Percentiles rank a stretch among this genome's conserved stretches.
Conservation (phyloP, 176 grass and related monocot species). For the Aegilops umbellulata region DNA sequence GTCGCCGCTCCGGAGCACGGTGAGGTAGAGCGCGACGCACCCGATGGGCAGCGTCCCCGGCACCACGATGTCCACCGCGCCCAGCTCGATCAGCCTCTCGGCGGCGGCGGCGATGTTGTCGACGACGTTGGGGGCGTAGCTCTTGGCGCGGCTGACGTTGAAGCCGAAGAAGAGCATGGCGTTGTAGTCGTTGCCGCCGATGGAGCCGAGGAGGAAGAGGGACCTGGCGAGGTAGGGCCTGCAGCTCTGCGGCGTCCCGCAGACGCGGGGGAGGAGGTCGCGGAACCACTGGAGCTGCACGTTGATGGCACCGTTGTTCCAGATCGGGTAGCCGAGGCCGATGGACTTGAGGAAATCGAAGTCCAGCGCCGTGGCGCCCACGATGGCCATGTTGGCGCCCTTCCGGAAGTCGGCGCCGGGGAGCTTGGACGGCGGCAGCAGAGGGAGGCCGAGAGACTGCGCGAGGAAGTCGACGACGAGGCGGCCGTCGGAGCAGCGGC, state of each 20-base stretch:
- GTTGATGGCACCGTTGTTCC: slow-evolving; percentile 52
- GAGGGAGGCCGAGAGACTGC: slow-evolving; percentile 32
- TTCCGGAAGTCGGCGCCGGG: slow-evolving; percentile 10
- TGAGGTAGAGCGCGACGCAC: slow-evolving; percentile 45
- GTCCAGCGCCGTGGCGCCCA: slow-evolving; percentile 40
- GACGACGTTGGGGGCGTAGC: slow-evolving; percentile 31
- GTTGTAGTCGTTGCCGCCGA: slow-evolving; percentile 62
- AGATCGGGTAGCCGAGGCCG: slow-evolving; percentile 39
- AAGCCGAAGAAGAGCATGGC: slow-evolving; percentile 47
- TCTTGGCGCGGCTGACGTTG: slow-evolving; percentile 8
- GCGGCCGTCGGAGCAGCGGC: slow-evolving; percentile 49
- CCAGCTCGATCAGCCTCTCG: slow-evolving; percentile 49
- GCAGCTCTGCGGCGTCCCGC: slow-evolving; percentile 22
- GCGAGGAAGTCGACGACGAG: slow-evolving; percentile 49
- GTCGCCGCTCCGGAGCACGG: not conserved
- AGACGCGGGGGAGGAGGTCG: slow-evolving; percentile 36
- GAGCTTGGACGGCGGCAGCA: slow-evolving; percentile 42
- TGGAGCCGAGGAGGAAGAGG: slow-evolving; percentile 44
- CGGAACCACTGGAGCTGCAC: slow-evolving; percentile 56
- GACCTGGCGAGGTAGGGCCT: slow-evolving; percentile 34
- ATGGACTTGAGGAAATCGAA: slow-evolving; percentile 38
- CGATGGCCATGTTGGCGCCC: slow-evolving; percentile 53
- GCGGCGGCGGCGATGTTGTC: slow-evolving; percentile 29
- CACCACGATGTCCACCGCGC: slow-evolving; percentile 47
- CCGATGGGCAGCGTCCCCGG: slow-evolving; percentile 43